Evolutionary conservation across 441 rosid genomes (phyloP).

Genomic region (Syzygium syzygioides): DNA sequence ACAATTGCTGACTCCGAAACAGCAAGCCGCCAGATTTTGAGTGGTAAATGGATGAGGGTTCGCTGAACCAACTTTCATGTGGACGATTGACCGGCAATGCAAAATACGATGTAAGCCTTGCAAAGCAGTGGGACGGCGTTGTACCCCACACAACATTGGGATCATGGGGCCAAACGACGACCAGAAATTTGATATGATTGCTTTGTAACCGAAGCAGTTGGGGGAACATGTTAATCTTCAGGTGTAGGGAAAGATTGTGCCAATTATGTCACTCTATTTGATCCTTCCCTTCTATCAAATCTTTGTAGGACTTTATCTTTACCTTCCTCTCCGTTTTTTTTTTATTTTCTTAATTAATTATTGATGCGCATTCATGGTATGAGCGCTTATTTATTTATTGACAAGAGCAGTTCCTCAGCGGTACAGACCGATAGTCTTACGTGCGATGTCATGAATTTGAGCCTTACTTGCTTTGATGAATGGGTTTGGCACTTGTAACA

Average conservation of each 20-base stretch:
- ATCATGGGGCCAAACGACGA: background rate
- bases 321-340: background rate
- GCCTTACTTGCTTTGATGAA: background rate
- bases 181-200: background rate
- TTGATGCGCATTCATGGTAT: background rate
- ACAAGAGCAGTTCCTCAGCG: background rate
- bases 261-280: background rate
- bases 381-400: background rate
- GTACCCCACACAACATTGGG: background rate
- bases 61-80: background rate
- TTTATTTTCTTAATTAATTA: background rate
- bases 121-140: background rate
- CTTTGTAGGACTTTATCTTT: background rate
- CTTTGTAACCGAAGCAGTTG: background rate
- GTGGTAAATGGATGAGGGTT: background rate
- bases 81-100: background rate
- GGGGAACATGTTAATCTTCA: background rate
- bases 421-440: background rate
- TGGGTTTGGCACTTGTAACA: background rate
- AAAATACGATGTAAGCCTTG: background rate
- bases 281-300: background rate
- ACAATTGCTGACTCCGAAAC: background rate
- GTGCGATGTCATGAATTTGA: background rate
- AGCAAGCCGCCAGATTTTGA: background rate
- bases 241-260: background rate